Conservation (phyloP, 2,329 filamentous ascomycete species). For the Alternaria gaisen region DNA sequence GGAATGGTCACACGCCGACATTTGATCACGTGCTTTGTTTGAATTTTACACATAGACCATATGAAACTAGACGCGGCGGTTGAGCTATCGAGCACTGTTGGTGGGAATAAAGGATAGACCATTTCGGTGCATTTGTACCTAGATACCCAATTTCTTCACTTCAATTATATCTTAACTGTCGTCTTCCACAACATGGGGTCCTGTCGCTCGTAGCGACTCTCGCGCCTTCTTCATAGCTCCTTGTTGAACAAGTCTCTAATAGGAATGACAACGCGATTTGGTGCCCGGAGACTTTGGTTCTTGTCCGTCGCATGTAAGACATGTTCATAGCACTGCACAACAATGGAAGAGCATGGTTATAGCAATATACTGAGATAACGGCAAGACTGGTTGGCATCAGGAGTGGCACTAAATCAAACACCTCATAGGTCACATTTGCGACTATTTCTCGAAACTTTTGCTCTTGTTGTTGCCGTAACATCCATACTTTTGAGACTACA, state of each 20-base stretch:
- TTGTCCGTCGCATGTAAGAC: background rate
- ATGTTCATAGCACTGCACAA: background rate
- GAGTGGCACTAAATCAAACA: too few species aligned
- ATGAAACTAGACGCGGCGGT: constrained; percentile 5
- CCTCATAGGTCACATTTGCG: too few species aligned
- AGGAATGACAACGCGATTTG: background rate
- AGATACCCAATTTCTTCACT: constrained; percentile 9
- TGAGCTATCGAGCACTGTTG: constrained; percentile 1
- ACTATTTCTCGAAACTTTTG: too few species aligned
- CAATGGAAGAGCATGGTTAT: background rate
- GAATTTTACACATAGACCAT: constrained; percentile 16
- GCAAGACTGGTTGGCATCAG: too few species aligned
- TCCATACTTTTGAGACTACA: background rate
- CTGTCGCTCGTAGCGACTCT: background rate
- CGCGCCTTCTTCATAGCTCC: background rate
- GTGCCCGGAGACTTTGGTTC: background rate
- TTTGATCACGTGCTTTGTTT: constrained; percentile 7
- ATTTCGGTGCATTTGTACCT: constrained; percentile 4
- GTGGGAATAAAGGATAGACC: constrained; percentile 19
- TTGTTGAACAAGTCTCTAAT: background rate
- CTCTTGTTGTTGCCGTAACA: background rate
- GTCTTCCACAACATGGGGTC: background rate
- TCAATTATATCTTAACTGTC: background rate
- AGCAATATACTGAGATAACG: too few species aligned
- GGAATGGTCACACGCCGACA: background rate